phyloP scores from a whole-genome alignment of 257 asterid species.

The Leonotis leonurus region DNA sequence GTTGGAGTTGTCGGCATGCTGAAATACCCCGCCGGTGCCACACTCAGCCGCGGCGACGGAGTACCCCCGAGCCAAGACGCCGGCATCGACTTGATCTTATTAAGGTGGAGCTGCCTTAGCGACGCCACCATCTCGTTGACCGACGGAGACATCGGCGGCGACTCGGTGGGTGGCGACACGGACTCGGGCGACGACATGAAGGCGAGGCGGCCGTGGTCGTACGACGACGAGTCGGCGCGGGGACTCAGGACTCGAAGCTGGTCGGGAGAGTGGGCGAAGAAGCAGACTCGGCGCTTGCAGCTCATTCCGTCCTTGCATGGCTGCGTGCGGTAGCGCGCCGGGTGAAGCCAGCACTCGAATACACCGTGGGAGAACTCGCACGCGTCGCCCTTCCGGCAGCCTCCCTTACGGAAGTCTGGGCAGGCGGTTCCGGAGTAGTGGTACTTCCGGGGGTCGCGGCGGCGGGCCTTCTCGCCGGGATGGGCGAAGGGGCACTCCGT shows the following conservation, averaged over 20 bases:
- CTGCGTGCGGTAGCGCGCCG: slow-evolving; percentile 82
- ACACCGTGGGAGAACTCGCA: slow-evolving; percentile 86
- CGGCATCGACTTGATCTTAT: slow-evolving; percentile 33
- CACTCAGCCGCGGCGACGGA: slow-evolving; percentile 24
- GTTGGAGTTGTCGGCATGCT: slow-evolving; percentile 42
- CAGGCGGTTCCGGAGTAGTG: slow-evolving; percentile 75
- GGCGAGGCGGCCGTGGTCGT: slow-evolving; percentile 27
- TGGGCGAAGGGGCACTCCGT: slow-evolving; percentile 89
- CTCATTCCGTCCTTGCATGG: slow-evolving; percentile 72
- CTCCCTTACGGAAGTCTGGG: slow-evolving; percentile 67
- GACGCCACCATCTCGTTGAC: slow-evolving; percentile 34
- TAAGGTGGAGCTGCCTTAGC: slow-evolving; percentile 33
- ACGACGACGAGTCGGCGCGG: slow-evolving; percentile 37
- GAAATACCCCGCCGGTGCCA: slow-evolving; percentile 29
- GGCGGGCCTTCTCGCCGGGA: slow-evolving; percentile 87
- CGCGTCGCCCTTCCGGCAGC: slow-evolving; percentile 51
- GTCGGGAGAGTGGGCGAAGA: slow-evolving; percentile 80
- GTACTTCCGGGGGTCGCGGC: slow-evolving; percentile 77
- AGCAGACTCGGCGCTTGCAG: slow-evolving; percentile 71
- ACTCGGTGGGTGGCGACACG: slow-evolving; percentile 27
- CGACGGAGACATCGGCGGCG: slow-evolving; percentile 36
- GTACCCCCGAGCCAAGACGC: slow-evolving; percentile 26
- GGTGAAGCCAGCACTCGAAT: slow-evolving; percentile 89
- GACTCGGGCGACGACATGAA: slow-evolving; percentile 38
- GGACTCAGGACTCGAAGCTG: slow-evolving; percentile 65